These are phyloP conservation scores for Colletotrichum noveboracense DNA, from an alignment of 2,329 filamentous ascomycete genomes.

Conservation along the genomic window DNA sequence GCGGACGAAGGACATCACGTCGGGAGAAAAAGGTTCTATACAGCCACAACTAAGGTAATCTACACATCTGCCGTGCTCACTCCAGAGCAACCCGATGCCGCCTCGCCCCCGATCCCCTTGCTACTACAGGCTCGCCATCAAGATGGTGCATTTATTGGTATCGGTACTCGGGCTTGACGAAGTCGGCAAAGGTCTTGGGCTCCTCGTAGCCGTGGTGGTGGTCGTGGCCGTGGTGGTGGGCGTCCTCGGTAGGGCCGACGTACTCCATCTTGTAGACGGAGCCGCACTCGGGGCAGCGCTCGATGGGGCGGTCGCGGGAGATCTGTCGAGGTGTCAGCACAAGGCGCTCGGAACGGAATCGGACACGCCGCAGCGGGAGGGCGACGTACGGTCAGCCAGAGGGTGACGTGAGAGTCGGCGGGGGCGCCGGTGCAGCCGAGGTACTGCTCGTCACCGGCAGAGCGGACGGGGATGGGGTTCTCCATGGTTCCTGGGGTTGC, in stretches of 20 bases:
- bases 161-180: slow-evolving; percentile 92
- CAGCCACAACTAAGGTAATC: slow-evolving; percentile 37
- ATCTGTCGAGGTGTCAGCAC: slow-evolving; percentile 55
- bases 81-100: slow-evolving; percentile 20
- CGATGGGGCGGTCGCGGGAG: slow-evolving; percentile 85
- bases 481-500: slow-evolving; percentile 76
- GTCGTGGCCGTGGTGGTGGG: slow-evolving; percentile 61
- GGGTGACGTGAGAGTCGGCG: slow-evolving; percentile 87
- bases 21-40: slow-evolving; percentile 28
- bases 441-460: slow-evolving; percentile 95
- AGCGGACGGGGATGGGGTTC: slow-evolving; percentile 88
- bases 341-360: neutral
- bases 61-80: slow-evolving; percentile 36
- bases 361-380: slow-evolving; percentile 11
- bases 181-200: slow-evolving; percentile 97
- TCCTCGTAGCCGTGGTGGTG: slow-evolving; percentile 73
- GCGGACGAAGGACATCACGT: neutral
- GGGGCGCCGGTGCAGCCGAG: slow-evolving; percentile 94
- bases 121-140: slow-evolving; percentile 7
- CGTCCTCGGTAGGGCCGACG: slow-evolving; percentile 79
- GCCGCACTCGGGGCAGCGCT: slow-evolving; percentile 97
- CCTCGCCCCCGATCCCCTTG: slow-evolving; percentile 7
- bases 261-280: slow-evolving; percentile 99
- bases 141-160: slow-evolving; percentile 54
- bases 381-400: slow-evolving; percentile 84